Conservation (phyloP, 306 rosid species). For the Rosa rugosa region DNA sequence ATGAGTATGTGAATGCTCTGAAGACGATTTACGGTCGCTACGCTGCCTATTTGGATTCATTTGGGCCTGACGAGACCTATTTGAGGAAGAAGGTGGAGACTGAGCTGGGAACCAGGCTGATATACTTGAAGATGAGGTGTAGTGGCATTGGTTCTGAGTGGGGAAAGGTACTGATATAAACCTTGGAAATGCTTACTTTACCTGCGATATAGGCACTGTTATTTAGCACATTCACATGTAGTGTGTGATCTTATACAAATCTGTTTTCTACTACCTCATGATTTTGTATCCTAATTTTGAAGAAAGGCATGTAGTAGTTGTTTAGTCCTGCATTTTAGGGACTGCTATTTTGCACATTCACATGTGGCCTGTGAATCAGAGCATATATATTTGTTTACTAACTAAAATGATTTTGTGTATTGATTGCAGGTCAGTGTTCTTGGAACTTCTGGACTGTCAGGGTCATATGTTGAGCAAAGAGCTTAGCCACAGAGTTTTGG, state of each 20-base stretch:
- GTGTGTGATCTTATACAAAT: not conserved
- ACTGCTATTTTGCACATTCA: not conserved
- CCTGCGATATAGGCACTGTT: not conserved
- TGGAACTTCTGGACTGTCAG: slow-evolving; percentile 97
- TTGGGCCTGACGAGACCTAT: slow-evolving; percentile 77
- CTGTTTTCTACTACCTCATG: not conserved
- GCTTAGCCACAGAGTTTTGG: slow-evolving; percentile 42
- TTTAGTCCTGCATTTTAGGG: not conserved
- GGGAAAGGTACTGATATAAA: slow-evolving; percentile 73
- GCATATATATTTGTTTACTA: not conserved
- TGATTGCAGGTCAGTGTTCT: slow-evolving; percentile 77
- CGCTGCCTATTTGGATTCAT: slow-evolving; percentile 73
- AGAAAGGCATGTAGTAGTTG: not conserved
- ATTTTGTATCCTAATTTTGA: not conserved
- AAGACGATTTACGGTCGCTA: slow-evolving; percentile 59
- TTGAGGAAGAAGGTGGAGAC: slow-evolving; percentile 90
- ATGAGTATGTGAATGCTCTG: slow-evolving; percentile 58
- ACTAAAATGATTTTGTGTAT: slow-evolving; percentile 22
- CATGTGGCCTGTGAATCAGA: not conserved
- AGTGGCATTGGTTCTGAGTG: slow-evolving; percentile 77
- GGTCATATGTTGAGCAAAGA: slow-evolving; percentile 93
- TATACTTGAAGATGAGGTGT: slow-evolving; percentile 91
- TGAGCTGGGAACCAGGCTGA: slow-evolving; percentile 85
- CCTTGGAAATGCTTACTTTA: not conserved
- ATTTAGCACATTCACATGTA: not conserved